Evolutionary conservation across 2,329 filamentous ascomycete genomes (phyloP), one percentile per base, ranked within the genome.

Genomic region (Colletotrichum sp.): DNA sequence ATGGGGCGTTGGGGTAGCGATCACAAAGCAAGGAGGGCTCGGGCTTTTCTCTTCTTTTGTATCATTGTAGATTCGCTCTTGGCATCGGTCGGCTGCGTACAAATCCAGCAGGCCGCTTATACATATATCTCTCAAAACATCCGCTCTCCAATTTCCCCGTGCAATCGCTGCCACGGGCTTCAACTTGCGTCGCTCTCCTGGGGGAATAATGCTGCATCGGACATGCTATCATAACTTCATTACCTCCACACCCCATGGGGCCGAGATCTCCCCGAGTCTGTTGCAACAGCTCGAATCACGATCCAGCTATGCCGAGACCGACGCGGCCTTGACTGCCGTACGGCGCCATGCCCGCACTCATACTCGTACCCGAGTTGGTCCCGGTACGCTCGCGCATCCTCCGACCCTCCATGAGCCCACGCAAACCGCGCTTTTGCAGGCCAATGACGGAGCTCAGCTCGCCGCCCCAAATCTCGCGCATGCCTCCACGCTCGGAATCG

Each of bases 321-420:
- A 91, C 86, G 62, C 89, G 84, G 13, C 78, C 77, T 36, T 80
- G 81, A 21, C 70, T 65, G 48, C 70, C 71, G 43, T 69, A 80
- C 61, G 28, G 80, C 70, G 74, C 56, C 69, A 79, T 76, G 15
- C 78, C 75, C 12, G 65, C 72, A 12, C 70, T 64, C 28, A 76
- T 78, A 5, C 80, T 78, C 21, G 74, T 77, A 8, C 80, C 80
- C 6, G 79, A 76, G 28, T 77, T 78, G 26, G 88, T 89, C 12
- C 89, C 89, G 5, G 88, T 89, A 78, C 95, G 88, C 83, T 98
- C 95, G 60, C 96, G 89, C 88, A 98, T 93, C 76, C 96, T 90
- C 60, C 96, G 89, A 5, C 96, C 96, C 84, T 98, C 97, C 97
- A 99, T 98, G 79, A 99, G 84, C 0, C 97, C 97, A 75, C 96